phyloP scores from a whole-genome alignment of 2,329 filamentous ascomycete genomes.

The Hypoxylon sp. region DNA sequence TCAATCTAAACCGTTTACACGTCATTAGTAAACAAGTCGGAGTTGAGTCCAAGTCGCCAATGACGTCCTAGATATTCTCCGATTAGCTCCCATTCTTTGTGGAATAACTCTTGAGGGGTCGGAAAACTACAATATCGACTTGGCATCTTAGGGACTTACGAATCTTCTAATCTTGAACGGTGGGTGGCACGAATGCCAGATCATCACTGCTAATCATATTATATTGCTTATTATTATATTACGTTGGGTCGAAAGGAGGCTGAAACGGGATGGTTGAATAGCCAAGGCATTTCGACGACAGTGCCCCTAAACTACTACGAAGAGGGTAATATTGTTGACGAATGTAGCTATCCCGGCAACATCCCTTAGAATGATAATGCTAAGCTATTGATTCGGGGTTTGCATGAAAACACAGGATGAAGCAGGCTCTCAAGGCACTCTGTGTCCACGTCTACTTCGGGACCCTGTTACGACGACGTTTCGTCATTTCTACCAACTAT shows the following conservation, averaged over 20 bases:
- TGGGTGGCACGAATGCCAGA: slow-evolving; percentile 35
- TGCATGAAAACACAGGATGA: neutral
- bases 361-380: neutral
- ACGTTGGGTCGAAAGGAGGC: slow-evolving; percentile 28
- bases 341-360: neutral
- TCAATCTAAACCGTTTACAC: slow-evolving; percentile 15
- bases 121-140: slow-evolving; percentile 9
- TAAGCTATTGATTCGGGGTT: neutral
- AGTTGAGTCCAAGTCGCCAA: slow-evolving; percentile 18
- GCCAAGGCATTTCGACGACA: slow-evolving; percentile 26
- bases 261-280: slow-evolving; percentile 13
- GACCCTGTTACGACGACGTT: slow-evolving; percentile 6
- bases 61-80: slow-evolving; percentile 25
- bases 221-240: slow-evolving; percentile 15
- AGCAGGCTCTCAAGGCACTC: slow-evolving; percentile 1
- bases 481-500: slow-evolving; percentile 22
- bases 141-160: slow-evolving; percentile 8
- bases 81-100: slow-evolving; percentile 24
- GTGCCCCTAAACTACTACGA: slow-evolving; percentile 11
- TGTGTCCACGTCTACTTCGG: slow-evolving; percentile 8
- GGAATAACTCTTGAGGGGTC: slow-evolving; percentile 19
- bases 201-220: slow-evolving; percentile 31
- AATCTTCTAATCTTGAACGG: slow-evolving; percentile 18
- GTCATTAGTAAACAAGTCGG: slow-evolving; percentile 8
- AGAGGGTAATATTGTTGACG: slow-evolving; percentile 1